A percentile compares a stretch with the other conserved stretches of the same genome.
These are phyloP conservation scores for Detonula confervacea DNA, from an alignment of 352 stramenopile genomes.

Conservation along the genomic window DNA sequence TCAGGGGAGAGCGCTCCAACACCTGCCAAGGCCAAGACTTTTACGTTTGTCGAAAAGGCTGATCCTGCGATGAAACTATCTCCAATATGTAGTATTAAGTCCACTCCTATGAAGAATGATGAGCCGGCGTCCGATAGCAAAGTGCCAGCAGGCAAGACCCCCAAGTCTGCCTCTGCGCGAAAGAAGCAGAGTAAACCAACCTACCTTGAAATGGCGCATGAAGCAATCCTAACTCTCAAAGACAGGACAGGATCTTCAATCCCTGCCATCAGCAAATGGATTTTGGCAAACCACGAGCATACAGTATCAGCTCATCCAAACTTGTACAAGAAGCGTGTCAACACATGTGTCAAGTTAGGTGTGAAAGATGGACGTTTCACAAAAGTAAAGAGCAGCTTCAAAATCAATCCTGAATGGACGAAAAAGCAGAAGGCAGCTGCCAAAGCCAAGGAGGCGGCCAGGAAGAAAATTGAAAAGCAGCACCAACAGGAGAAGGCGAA, in stretches of 20 bases:
- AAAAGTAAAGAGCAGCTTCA: slow-evolving; percentile 79
- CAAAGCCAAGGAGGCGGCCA: slow-evolving; percentile 41
- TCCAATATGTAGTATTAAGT: slow-evolving; percentile 1
- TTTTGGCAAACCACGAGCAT: slow-evolving; percentile 55
- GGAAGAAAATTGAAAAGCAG: slow-evolving; percentile 45
- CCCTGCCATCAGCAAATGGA: slow-evolving; percentile 77
- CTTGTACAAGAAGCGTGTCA: slow-evolving; percentile 44
- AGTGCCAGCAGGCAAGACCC: slow-evolving; percentile 32
- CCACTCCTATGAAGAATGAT: slow-evolving; percentile 13
- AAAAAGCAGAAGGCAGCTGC: slow-evolving; percentile 63
- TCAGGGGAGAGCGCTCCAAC: slow-evolving; percentile 1
- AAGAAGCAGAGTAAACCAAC: slow-evolving; percentile 50
- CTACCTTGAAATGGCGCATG: slow-evolving; percentile 70
- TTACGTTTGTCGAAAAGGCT: slow-evolving; percentile 16
- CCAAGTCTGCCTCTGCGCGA: slow-evolving; percentile 8
- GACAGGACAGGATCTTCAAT: slow-evolving; percentile 74
- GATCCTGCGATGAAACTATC: slow-evolving; percentile 3
- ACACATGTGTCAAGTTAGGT: slow-evolving; percentile 69
- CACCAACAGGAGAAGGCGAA: slow-evolving; percentile 20
- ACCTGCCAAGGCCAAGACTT: slow-evolving; percentile 9
- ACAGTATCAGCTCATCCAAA: slow-evolving; percentile 32
- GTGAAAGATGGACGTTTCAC: slow-evolving; percentile 68
- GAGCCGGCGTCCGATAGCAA: slow-evolving; percentile 7
- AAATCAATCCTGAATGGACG: slow-evolving; percentile 67
- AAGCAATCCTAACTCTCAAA: slow-evolving; percentile 75